A percentile compares a stretch with the other conserved stretches of the same genome.
Conservation (phyloP, 129 eudicot genomes). For the Tagetes erecta region DNA sequence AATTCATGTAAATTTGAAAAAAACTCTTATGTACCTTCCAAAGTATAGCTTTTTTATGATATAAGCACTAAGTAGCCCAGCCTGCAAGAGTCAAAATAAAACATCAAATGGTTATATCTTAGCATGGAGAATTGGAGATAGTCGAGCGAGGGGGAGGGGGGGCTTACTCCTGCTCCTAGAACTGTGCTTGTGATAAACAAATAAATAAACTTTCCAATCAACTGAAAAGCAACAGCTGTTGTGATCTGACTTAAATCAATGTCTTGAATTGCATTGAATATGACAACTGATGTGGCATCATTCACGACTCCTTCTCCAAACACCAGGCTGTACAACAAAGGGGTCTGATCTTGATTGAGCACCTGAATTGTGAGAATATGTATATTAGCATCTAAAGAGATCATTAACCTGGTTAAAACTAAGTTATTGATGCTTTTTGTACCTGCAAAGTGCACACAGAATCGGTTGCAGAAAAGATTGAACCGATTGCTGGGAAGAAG, state of each 20-base stretch:
- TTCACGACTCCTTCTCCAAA: conserved; percentile 92
- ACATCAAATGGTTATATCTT: conserved; percentile 21
- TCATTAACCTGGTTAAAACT: neutral
- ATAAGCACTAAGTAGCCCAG: conserved; percentile 73
- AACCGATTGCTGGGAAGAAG: conserved; percentile 75
- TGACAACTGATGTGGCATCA: conserved; percentile 94
- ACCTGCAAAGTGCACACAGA: conserved; percentile 99
- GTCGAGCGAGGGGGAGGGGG: neutral
- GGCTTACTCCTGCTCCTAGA: conserved; percentile 69
- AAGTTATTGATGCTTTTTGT: conserved; percentile 18
- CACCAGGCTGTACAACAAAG: conserved; percentile 76
- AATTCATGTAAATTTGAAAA: neutral
- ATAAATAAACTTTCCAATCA: conserved; percentile 64
- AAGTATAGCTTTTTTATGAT: conserved; percentile 66
- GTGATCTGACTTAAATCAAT: conserved; percentile 58
- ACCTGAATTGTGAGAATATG: conserved; percentile 43
- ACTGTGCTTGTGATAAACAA: conserved; percentile 68
- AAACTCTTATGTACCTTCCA: conserved; percentile 51
- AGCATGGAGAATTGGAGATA: neutral
- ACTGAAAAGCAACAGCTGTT: conserved; percentile 49
- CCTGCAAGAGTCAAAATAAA: conserved; percentile 40
- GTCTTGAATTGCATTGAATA: conserved; percentile 79
- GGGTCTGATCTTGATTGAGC: conserved; percentile 78
- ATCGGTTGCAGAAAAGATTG: conserved; percentile 98
- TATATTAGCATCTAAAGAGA: conserved; percentile 25